These are phyloP conservation scores for Polychytrium aggregatum DNA, from an alignment of 192 early-diverging fungal genomes.

Conservation along the genomic window DNA sequence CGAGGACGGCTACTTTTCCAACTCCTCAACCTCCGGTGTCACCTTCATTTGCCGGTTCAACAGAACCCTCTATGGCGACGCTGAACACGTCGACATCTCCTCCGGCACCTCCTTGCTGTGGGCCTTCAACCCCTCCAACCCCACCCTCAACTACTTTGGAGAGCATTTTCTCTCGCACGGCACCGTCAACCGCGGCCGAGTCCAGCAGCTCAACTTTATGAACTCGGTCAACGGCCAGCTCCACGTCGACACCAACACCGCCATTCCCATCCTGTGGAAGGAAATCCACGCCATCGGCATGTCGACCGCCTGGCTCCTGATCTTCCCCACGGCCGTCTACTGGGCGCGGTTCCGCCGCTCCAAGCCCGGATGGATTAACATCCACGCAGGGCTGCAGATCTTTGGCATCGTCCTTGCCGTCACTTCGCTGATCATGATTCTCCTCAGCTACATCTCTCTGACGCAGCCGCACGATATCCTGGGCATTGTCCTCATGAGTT, in stretches of 20 bases:
- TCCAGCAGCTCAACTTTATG: no score
- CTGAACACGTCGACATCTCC: slow-evolving; percentile 4
- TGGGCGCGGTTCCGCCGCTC: slow-evolving; percentile 24
- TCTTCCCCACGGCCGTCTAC: slow-evolving; percentile 22
- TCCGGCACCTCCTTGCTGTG: slow-evolving; percentile 11
- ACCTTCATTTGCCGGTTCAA: no score
- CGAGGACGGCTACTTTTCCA: no score
- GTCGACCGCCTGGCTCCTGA: slow-evolving; percentile 22
- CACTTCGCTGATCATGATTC: slow-evolving; percentile 11
- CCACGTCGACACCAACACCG: not conserved
- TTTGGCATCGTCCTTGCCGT: slow-evolving; percentile 12
- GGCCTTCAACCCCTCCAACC: slow-evolving; percentile 23
- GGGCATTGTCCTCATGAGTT: slow-evolving; percentile 13
- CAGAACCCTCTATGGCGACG: no score
- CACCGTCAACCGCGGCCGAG: slow-evolving; percentile 10
- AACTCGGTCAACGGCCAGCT: not conserved
- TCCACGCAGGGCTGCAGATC: slow-evolving; percentile 23
- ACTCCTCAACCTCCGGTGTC: no score
- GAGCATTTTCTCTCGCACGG: slow-evolving; percentile 13
- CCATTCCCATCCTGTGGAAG: slow-evolving; percentile 7
- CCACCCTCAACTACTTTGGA: slow-evolving; percentile 4
- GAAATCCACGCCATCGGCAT: slow-evolving; percentile 27
- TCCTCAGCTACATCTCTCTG: slow-evolving; percentile 10
- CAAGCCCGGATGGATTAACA: slow-evolving; percentile 14
- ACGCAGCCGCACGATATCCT: slow-evolving; percentile 23